A percentile compares a stretch with the other conserved stretches of the same genome.
Conservation (phyloP, 768 basidiomycete genomes). For the Thelephora ganbajun region DNA sequence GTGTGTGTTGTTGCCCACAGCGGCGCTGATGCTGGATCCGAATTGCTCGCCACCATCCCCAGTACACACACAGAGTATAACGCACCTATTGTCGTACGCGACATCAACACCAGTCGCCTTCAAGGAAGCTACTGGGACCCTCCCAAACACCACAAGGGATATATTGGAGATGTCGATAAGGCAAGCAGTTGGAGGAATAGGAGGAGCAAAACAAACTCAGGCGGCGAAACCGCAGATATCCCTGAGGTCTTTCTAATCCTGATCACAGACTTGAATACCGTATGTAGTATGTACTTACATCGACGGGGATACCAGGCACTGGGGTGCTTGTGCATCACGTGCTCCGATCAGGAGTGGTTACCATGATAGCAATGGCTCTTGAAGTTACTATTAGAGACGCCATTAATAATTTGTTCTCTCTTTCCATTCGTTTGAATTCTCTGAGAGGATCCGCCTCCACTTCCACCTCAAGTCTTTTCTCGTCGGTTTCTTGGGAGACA, state of each 20-base stretch:
- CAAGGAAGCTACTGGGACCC: constrained; percentile 65
- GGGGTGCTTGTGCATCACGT: no score
- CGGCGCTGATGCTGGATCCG: constrained; percentile 55
- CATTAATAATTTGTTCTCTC: no score
- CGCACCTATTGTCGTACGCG: constrained; percentile 61
- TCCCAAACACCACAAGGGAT: constrained; percentile 44
- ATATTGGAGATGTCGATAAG: constrained; percentile 68
- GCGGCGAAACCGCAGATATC: constrained; percentile 65
- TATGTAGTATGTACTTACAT: not conserved
- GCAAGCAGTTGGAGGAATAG: constrained; percentile 44
- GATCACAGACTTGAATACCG: not conserved
- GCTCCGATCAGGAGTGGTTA: no score
- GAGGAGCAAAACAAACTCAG: constrained; percentile 20
- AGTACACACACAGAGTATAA: constrained; percentile 43
- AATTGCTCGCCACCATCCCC: constrained; percentile 26
- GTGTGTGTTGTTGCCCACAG: constrained; percentile 61
- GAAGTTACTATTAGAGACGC: no score
- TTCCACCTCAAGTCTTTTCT: no score
- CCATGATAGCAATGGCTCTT: no score
- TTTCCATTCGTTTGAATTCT: no score
- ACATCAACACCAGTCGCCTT: constrained; percentile 60
- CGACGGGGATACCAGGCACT: no score
- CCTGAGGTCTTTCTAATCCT: constrained; percentile 45
- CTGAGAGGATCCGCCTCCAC: no score
- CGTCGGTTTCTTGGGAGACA: no score